These are phyloP conservation scores for Fusarium neocosmosporiellum DNA, from an alignment of 2,329 filamentous ascomycete genomes.

Conservation along the genomic window DNA sequence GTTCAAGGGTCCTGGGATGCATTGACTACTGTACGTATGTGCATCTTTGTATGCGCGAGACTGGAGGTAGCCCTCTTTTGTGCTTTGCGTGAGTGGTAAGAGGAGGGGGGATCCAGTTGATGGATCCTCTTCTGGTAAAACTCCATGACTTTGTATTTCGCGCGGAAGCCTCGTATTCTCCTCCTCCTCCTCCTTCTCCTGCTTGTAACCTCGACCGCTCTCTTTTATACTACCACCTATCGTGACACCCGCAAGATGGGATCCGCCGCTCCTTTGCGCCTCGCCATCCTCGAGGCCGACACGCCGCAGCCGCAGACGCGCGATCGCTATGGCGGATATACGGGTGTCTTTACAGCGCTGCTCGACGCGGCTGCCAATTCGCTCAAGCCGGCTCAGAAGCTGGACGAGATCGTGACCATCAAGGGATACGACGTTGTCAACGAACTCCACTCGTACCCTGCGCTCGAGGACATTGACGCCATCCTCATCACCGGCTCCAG, in stretches of 20 bases:
- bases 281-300: constrained; percentile 92
- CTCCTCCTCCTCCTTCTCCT: constrained; percentile 5
- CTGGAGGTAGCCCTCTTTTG: background rate
- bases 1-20: constrained; percentile 19
- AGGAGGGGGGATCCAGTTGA: background rate
- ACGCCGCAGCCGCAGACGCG: constrained; percentile 74
- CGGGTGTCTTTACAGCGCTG: constrained; percentile 73
- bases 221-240: background rate
- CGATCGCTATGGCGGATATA: constrained; percentile 77
- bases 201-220: background rate
- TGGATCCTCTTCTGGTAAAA: background rate
- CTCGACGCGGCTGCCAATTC: constrained; percentile 65
- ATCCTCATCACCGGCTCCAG: constrained; percentile 83
- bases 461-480: constrained; percentile 80
- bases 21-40: background rate
- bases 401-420: constrained; percentile 65
- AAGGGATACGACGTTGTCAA: constrained; percentile 78
- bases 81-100: background rate
- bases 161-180: constrained; percentile 1
- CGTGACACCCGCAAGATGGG: constrained; percentile 23
- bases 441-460: constrained; percentile 74
- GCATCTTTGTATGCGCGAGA: background rate
- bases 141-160: constrained; percentile 10
- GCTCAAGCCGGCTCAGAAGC: constrained; percentile 53
- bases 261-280: constrained; percentile 67